Conservation (phyloP, 768 basidiomycete genomes). For the Lactifluus rugatus region DNA sequence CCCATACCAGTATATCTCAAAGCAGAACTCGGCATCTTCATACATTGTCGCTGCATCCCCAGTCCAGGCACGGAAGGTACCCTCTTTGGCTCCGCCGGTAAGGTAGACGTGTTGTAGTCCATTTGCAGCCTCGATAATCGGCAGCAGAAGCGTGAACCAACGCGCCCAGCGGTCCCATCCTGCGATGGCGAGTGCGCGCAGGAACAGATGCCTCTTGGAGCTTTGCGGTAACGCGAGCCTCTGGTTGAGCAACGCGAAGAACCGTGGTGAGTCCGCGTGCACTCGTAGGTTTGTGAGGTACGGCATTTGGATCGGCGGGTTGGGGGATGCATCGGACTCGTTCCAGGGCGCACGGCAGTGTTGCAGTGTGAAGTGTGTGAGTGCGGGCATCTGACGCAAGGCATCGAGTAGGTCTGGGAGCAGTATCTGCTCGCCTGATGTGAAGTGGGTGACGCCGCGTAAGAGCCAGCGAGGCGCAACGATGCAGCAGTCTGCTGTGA, state of each 20-base stretch:
- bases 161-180: constrained; percentile 6
- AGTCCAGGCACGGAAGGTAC: constrained; percentile 9
- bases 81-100: constrained; percentile 2
- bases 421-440: constrained; percentile 9
- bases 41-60: background rate
- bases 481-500: constrained; percentile 2
- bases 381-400: constrained; percentile 7
- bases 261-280: constrained; percentile 4
- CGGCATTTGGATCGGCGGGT: background rate
- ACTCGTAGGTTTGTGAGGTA: background rate
- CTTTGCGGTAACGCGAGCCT: constrained; percentile 2
- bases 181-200: background rate
- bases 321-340: background rate
- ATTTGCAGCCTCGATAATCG: background rate
- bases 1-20: constrained; percentile 6
- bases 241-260: background rate
- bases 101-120: constrained; percentile 8
- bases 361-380: constrained; percentile 6
- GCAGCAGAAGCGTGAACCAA: background rate
- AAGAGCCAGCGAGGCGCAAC: constrained; percentile 7
- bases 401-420: background rate
- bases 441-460: constrained; percentile 11
- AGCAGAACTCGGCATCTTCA: constrained; percentile 3
- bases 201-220: background rate
- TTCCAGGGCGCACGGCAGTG: constrained; percentile 5